Evolutionary conservation across 2,329 filamentous ascomycete genomes (phyloP), one percentile per base, ranked within the genome.

Genomic region (Fusarium sp.): DNA sequence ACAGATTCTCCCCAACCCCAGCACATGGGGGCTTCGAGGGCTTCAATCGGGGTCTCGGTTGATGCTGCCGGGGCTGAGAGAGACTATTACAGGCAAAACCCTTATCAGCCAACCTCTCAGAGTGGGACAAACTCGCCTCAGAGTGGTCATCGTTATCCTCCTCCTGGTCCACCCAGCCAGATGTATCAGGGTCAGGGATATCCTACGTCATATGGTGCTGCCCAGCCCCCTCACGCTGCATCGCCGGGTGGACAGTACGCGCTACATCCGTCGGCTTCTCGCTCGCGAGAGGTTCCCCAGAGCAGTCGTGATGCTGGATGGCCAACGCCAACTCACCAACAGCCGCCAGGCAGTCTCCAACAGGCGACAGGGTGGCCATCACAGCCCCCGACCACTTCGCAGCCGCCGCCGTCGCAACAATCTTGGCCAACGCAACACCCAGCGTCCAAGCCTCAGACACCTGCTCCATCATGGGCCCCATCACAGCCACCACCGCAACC

Each of bases 171-270:
- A 70, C 81, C 72, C 50, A 78, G 42, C 76, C 84, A 79, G 77
- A 80, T 69, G 34, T 87, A 89, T 69, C 84, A 86, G 65, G 73
- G 84, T 14, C 86, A 87, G 70, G 81, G 83, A 5, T 88, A 88
- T 70, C 79, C 84, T n/a, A 78, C 82, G 5, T 74, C 82, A 10
- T 87, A 85, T 59, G 83, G 82, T 7, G 78, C 79, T 11, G 72
- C 78, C 7, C 84, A 84, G 40, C 76, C 82, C 35, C 76, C 80
- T 5, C 85, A 85, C 73, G 82, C 83, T 24, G 84, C 85, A n/a
- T 87, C 88, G 8, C 86, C 88, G n/a, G 84, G 87, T n/a, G 85
- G 87, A 22, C 89, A 90, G 72, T 91, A 90, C 66, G 82, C 85
- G 1, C 79, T 83, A 11, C 88, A 90, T 76, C 82, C 83, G n/a